Base-by-base conservation (phyloP, 2,329 filamentous ascomycete genomes). In the Elsinoe australis region DNA sequence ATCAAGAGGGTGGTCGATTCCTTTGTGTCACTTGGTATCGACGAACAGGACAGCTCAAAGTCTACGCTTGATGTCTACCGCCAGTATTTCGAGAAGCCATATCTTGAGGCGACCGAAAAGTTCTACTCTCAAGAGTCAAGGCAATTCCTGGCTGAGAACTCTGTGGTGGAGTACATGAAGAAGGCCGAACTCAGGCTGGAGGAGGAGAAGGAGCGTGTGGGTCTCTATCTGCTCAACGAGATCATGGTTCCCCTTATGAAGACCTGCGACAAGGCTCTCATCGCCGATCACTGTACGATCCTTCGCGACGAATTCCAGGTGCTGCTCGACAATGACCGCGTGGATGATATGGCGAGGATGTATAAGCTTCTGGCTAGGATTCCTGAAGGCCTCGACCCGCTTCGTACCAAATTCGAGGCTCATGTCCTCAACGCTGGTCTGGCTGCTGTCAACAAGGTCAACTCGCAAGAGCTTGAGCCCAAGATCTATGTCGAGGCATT, bases 141-240 rank as follows among this genome's bases (percentile, higher is more conserved):
- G 59, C 84, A 88, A 54, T 98, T 98, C 62, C 80, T 98, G 26
- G 86, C 88, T 8, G 90, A 96, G 66, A 98, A 98, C 64, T 94
- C 85, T 54, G 88, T 98, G 3, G 89, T 98, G 26, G 92, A 98
- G 63, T 98, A 96, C 69, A 96, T 98, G 92, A 96, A 96, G 74
- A 98, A 98, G 76, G 94, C 92, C 0, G 90, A 96, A 68, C 70
- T 80, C 33, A 82, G 92, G 24, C 70, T 98, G 52, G 80, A 87
- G 5, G 92, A 98, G 67, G 92, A 98, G 67, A 92, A 94, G 69
- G 87, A 90, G 62, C 86, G 92, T 19, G 92, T 98, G 7, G 81
- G 81, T 55, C 80, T 96, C 61, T 98, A 94, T 61, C 75, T 98
- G 36, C 87, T 96, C 60, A 79, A 81, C 28, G 92, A 98, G 66